phyloP scores from a whole-genome alignment of 2,329 filamentous ascomycete genomes.

The Penicillium occitanis region DNA sequence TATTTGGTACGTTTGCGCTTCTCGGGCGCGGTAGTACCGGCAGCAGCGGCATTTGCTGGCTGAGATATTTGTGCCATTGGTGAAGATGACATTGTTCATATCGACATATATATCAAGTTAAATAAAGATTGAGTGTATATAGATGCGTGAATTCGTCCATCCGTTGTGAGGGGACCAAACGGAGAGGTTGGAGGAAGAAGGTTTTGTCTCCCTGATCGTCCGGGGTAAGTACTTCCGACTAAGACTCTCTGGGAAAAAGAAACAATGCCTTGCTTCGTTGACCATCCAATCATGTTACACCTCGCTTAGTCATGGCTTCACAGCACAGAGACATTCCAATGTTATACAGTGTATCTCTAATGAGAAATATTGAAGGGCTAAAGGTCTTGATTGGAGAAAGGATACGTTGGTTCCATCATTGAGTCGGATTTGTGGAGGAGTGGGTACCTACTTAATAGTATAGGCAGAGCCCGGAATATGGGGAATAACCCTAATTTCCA shows the following conservation, averaged over 20 bases:
- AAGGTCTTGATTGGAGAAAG: neutral
- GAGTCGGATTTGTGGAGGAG: neutral
- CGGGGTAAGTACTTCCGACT: neutral
- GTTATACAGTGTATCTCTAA: neutral
- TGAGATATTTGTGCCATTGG: neutral
- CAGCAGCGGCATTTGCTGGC: neutral
- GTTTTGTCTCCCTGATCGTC: neutral
- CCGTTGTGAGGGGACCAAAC: neutral
- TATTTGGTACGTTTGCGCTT: conserved; percentile 21
- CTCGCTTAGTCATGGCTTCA: neutral
- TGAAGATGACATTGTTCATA: neutral
- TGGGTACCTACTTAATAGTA: neutral
- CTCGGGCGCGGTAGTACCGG: neutral
- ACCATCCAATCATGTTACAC: neutral
- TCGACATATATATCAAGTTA: neutral
- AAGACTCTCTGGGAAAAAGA: neutral
- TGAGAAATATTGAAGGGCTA: neutral
- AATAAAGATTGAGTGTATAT: neutral
- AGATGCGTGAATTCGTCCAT: neutral
- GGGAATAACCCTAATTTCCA: neutral
- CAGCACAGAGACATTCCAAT: neutral
- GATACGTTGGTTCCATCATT: neutral
- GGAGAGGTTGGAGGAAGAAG: neutral
- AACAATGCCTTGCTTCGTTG: neutral
- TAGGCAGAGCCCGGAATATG: neutral